Evolutionary conservation across 768 basidiomycete genomes (phyloP).

Genomic region (Leccinum barrowsii): DNA sequence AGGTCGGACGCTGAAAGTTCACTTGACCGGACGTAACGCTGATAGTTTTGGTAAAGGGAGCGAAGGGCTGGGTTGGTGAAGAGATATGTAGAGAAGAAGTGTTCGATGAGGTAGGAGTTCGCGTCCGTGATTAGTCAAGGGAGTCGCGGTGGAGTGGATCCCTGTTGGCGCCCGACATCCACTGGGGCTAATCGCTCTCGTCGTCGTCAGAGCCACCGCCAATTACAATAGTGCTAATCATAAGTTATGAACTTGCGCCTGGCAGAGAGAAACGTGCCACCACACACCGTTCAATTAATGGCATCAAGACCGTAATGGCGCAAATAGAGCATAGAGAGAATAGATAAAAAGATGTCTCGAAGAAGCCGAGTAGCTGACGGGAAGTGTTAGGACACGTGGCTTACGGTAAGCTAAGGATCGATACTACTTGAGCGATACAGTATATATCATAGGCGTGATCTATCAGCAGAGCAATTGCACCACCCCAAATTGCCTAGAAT

Average conservation of each 20-base stretch:
- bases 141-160: conserved; percentile 49
- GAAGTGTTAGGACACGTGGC: too few relatives aligned
- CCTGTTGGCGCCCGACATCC: conserved; percentile 23
- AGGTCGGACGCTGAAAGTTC: too few relatives aligned
- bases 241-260: not conserved
- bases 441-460: too few relatives aligned
- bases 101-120: conserved; percentile 82
- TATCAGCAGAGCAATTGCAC: too few relatives aligned
- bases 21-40: too few relatives aligned
- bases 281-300: conserved; percentile 82
- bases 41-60: conserved; percentile 74
- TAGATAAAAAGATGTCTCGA: conserved; percentile 81
- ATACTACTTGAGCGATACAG: too few relatives aligned
- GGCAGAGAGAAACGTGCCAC: not conserved
- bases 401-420: too few relatives aligned
- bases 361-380: conserved; percentile 63
- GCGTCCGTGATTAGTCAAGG: conserved; percentile 89
- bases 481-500: too few relatives aligned
- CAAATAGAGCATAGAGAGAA: conserved; percentile 60
- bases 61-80: conserved; percentile 86
- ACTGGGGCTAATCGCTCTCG: conserved; percentile 47
- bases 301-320: conserved; percentile 85
- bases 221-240: conserved; percentile 59
- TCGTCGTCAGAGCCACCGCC: conserved; percentile 46
- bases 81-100: conserved; percentile 90